Conservation (phyloP, 306 rosid species). For the Ammopiptanthus mongolicus region DNA sequence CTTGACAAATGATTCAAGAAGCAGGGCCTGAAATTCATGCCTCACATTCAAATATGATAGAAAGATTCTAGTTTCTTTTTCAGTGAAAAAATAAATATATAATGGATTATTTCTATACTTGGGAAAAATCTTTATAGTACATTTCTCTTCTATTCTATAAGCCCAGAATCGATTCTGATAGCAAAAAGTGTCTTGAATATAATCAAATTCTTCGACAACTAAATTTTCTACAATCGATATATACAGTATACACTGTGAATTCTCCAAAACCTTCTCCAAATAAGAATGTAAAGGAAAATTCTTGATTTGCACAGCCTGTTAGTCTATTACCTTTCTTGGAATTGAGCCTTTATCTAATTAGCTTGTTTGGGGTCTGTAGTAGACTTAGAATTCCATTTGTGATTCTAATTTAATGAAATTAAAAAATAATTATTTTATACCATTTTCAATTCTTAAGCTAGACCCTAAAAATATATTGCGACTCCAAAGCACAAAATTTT, state of each 20-base stretch:
- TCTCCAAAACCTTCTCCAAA: neutral
- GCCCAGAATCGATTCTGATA: constrained; percentile 14
- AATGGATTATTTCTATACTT: neutral
- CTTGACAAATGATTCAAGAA: neutral
- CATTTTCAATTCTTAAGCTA: no score
- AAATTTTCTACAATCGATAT: neutral
- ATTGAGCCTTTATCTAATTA: no score
- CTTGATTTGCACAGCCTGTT: neutral
- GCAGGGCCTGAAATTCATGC: neutral
- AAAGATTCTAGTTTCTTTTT: neutral
- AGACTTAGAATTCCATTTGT: no score
- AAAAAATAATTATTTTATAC: no score
- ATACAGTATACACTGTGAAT: neutral
- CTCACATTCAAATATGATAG: constrained; percentile 13
- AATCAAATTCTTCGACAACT: neutral
- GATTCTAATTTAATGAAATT: no score
- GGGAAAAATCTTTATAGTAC: neutral
- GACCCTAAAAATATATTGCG: no score
- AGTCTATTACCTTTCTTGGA: neutral
- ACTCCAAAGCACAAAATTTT: no score
- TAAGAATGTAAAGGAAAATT: neutral
- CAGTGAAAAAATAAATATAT: neutral
- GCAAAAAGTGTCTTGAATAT: neutral
- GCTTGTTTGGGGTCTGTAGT: no score
- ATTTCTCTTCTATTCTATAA: constrained; percentile 5